Conservation (phyloP, 176 grass and related monocot genomes). For the Phoenix dactylifera region DNA sequence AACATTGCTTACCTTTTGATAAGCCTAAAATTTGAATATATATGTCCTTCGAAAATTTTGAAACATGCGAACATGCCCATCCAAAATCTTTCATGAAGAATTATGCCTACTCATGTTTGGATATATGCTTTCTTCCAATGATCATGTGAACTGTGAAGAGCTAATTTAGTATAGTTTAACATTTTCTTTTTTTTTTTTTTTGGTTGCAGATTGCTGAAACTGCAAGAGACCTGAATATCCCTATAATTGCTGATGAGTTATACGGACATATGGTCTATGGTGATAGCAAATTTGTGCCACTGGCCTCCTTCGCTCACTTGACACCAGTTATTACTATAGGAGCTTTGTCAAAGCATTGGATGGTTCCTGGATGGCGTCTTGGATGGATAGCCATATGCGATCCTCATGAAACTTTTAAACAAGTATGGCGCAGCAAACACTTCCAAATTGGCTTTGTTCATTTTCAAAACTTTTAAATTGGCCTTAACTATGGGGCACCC, state of each 20-base stretch:
- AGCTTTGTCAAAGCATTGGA: slow-evolving; percentile 74
- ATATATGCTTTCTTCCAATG: no score
- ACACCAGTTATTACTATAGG: slow-evolving; percentile 63
- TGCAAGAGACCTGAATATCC: slow-evolving; percentile 61
- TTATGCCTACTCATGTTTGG: no score
- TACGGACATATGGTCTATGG: slow-evolving; percentile 76
- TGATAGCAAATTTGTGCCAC: slow-evolving; percentile 49
- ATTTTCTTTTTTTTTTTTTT: not conserved
- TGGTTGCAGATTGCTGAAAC: slow-evolving; percentile 59
- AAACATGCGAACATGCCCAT: no score
- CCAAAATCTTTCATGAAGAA: no score
- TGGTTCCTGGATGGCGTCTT: slow-evolving; percentile 86
- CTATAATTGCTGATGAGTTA: slow-evolving; percentile 72
- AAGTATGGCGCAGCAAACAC: slow-evolving; percentile 22
- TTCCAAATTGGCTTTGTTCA: not conserved
- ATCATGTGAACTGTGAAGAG: no score
- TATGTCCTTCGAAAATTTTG: no score
- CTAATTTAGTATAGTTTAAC: no score
- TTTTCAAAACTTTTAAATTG: no score
- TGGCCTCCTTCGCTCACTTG: slow-evolving; percentile 68
- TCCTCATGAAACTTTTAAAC: slow-evolving; percentile 40
- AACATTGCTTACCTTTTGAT: no score
- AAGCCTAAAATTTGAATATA: no score
- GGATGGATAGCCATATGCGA: slow-evolving; percentile 87
- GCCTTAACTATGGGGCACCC: no score